Base-by-base conservation (phyloP, 179 eudicot species). In the Beta lomatogona region DNA sequence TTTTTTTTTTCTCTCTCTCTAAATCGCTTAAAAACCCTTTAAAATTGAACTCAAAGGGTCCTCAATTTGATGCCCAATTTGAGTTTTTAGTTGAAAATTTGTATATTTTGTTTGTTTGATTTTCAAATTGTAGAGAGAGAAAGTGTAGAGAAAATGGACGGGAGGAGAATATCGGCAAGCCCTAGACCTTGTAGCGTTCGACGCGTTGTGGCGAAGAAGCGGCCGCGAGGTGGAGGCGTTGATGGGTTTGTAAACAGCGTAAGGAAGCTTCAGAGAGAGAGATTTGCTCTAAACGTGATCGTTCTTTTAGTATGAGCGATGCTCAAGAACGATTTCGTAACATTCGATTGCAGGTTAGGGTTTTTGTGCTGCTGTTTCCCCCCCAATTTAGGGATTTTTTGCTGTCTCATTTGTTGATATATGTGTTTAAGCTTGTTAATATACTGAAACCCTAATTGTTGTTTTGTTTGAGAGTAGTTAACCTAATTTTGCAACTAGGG, bases 251-350 rank as follows among this genome's bases (percentile, higher is more conserved):
- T 93, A 0, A 93, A 94, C 79, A 91, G 97, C 52, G 97, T 94
- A 0, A 90, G 84, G 89, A 94, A 94, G 83, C 90, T 94, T 7
- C 98, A 92, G 74, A 87, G 70, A 84, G 98, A 25, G 98, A 94
- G 89, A 94, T 94, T 83, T 90, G 89, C 71, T 91, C 95, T n/a
- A 92, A 89, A 75, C 89, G 92, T 14, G 90, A 83, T 72, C 91
- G 97, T 21, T 80, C 89, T 46, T 92, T 92, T 72, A 89, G 95
- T 77, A 88, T 89, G 91, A 89, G 90, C 81, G 90, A 92, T 80
- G 95, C 94, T 9, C 98, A 92, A 59, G 98, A 94, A 36, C 86
- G 97, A 41, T 94, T 94, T 77, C 87, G 98, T 21, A 92, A 94
- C 75, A 92, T 94, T 68, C 83, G 89, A 2, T 87, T 94, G 88